A percentile compares a stretch with the other conserved stretches of the same genome.
phyloP scores from a whole-genome alignment of 139 green algal species.

The Picochlorum sp. region DNA sequence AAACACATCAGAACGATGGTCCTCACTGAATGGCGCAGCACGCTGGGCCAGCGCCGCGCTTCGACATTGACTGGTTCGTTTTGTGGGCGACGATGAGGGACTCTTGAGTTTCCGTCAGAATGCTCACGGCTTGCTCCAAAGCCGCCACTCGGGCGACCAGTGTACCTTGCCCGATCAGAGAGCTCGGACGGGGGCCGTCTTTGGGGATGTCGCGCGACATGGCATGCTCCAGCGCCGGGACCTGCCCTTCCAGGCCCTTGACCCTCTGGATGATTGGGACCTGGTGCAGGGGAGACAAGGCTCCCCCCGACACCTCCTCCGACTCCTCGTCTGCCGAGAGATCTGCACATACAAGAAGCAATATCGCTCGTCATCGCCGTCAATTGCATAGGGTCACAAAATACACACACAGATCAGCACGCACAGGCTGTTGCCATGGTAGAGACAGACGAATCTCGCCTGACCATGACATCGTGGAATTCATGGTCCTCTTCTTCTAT shows the following conservation, averaged over 20 bases:
- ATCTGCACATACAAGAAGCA: background rate
- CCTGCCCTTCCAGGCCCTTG: constrained; percentile 41
- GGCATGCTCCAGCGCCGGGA: constrained; percentile 33
- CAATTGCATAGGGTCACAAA: background rate
- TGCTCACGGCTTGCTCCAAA: constrained; percentile 34
- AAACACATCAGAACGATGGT: no score
- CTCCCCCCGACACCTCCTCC: background rate
- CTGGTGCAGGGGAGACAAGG: background rate
- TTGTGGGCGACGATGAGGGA: background rate
- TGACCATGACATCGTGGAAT: background rate
- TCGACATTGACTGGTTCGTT: background rate
- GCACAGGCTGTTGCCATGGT: background rate
- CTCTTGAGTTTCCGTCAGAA: constrained; percentile 23
- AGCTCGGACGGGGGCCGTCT: constrained; percentile 10
- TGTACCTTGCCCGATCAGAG: constrained; percentile 38
- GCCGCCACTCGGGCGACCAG: constrained; percentile 49
- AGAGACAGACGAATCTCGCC: background rate
- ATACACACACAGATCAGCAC: background rate
- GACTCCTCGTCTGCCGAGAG: background rate
- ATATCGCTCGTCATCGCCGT: background rate
- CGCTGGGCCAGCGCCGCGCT: no score
- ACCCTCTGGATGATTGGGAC: constrained; percentile 33
- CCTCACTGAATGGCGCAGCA: no score
- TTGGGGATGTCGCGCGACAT: constrained; percentile 25
- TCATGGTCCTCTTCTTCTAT: background rate